Conservation (phyloP, 2,329 filamentous ascomycete species). For the Coniella lustricola region DNA sequence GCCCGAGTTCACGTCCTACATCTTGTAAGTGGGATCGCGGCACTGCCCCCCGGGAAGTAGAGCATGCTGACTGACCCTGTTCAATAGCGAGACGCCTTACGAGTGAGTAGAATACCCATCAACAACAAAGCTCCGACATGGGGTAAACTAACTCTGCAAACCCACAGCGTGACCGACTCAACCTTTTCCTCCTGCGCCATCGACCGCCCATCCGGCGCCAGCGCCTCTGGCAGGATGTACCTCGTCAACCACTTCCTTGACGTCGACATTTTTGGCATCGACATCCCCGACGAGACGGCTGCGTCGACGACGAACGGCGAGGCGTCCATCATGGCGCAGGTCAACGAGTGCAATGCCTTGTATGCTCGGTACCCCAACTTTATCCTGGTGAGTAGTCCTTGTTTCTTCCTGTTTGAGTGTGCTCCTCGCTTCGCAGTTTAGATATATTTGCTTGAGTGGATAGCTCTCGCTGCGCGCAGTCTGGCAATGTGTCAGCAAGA, state of each 20-base stretch:
- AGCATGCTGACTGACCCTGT: not conserved
- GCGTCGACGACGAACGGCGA: slow-evolving; percentile 40
- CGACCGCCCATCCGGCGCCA: slow-evolving; percentile 48
- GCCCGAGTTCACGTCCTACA: slow-evolving; percentile 51
- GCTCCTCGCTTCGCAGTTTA: too few relatives aligned
- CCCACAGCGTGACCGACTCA: slow-evolving; percentile 38
- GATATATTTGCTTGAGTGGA: too few relatives aligned
- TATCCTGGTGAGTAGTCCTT: slow-evolving; percentile 21
- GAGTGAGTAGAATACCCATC: slow-evolving; percentile 31
- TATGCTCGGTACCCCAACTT: slow-evolving; percentile 30
- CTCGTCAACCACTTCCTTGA: slow-evolving; percentile 61
- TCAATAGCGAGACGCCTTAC: slow-evolving; percentile 54
- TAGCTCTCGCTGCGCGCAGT: too few relatives aligned
- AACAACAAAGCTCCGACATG: too few relatives aligned
- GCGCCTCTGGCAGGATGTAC: slow-evolving; percentile 34
- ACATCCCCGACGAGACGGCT: slow-evolving; percentile 22
- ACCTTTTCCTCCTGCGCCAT: slow-evolving; percentile 59
- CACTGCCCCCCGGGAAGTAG: not conserved
- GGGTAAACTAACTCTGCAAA: too few relatives aligned
- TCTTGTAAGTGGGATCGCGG: slow-evolving; percentile 2
- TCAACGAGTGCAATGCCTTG: slow-evolving; percentile 26
- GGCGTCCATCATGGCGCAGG: slow-evolving; percentile 37
- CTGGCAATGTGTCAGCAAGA: too few relatives aligned
- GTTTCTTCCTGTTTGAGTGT: too few relatives aligned
- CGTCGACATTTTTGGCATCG: slow-evolving; percentile 28